A percentile compares a stretch with the other conserved stretches of the same genome.
Conservation (phyloP, 2,329 filamentous ascomycete genomes). For the Fonsecaea pugnacius region DNA sequence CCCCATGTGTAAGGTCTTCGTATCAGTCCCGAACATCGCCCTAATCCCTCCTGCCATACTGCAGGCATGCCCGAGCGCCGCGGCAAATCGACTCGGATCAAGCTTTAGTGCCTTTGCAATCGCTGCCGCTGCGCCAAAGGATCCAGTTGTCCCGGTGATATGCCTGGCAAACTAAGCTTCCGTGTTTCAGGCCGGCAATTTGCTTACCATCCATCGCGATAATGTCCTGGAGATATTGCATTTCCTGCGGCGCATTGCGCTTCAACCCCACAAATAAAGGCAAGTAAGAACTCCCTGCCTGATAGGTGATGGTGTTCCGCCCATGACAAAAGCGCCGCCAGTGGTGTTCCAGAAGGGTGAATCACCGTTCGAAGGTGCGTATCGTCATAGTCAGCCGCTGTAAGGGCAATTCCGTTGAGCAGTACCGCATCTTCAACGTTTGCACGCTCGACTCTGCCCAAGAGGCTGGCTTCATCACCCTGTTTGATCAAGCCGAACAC, state of each 20-base stretch:
- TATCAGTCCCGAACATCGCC: slow-evolving; percentile 61
- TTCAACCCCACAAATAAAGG: slow-evolving; percentile 58
- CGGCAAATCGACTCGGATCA: slow-evolving; percentile 46
- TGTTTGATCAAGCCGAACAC: slow-evolving; percentile 5
- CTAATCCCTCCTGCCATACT: slow-evolving; percentile 59
- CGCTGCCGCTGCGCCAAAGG: slow-evolving; percentile 58
- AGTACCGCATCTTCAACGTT: slow-evolving; percentile 50
- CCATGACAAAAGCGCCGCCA: slow-evolving; percentile 55
- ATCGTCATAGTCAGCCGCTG: slow-evolving; percentile 62
- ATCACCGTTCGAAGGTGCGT: slow-evolving; percentile 62
- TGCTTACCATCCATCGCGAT: slow-evolving; percentile 57
- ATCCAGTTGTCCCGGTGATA: slow-evolving; percentile 58
- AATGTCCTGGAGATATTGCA: slow-evolving; percentile 58
- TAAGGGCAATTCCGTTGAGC: slow-evolving; percentile 59
- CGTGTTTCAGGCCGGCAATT: background rate
- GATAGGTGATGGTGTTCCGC: slow-evolving; percentile 48
- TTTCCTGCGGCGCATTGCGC: slow-evolving; percentile 58
- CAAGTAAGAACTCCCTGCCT: slow-evolving; percentile 56
- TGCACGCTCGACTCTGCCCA: slow-evolving; percentile 14
- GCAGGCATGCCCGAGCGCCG: slow-evolving; percentile 59
- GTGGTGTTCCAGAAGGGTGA: slow-evolving; percentile 58
- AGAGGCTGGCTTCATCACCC: slow-evolving; percentile 10
- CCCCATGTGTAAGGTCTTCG: slow-evolving; percentile 60
- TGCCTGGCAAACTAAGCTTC: slow-evolving; percentile 40
- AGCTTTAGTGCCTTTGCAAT: slow-evolving; percentile 55